A percentile compares a stretch with the other conserved stretches of the same genome.
Conservation (phyloP, 2,329 filamentous ascomycete genomes). For the Cladorrhinum sp. region DNA sequence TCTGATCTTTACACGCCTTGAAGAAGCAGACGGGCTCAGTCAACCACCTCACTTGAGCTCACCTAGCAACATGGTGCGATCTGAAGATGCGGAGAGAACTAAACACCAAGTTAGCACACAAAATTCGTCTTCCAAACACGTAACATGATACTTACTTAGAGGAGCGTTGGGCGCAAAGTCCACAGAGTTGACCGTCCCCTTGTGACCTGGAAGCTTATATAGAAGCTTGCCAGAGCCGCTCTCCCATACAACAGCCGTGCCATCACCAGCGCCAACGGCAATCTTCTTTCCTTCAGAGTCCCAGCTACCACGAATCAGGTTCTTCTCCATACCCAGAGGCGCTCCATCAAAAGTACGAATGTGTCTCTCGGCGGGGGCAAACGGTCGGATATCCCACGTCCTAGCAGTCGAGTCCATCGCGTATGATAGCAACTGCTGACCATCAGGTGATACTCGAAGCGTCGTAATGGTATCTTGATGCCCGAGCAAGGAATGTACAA, state of each 20-base stretch:
- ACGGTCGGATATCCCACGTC: slow-evolving; percentile 95
- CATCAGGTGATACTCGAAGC: slow-evolving; percentile 86
- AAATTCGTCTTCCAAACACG: neutral
- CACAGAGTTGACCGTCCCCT: slow-evolving; percentile 91
- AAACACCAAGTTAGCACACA: slow-evolving; percentile 39
- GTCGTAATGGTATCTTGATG: slow-evolving; percentile 92
- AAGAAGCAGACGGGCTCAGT: neutral
- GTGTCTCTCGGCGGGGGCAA: slow-evolving; percentile 82
- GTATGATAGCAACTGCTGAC: slow-evolving; percentile 84
- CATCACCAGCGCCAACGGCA: slow-evolving; percentile 84
- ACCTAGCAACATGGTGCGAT: slow-evolving; percentile 78
- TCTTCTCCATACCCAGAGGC: slow-evolving; percentile 82
- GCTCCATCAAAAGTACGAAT: slow-evolving; percentile 92
- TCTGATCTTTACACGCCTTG: neutral
- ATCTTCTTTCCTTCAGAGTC: slow-evolving; percentile 81
- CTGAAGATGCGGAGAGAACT: slow-evolving; percentile 91
- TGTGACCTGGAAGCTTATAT: slow-evolving; percentile 94
- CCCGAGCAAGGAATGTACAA: slow-evolving; percentile 82
- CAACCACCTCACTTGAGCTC: slow-evolving; percentile 62
- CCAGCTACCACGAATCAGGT: slow-evolving; percentile 88
- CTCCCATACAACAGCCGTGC: slow-evolving; percentile 90
- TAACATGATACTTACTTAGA: slow-evolving; percentile 64
- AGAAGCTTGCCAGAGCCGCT: slow-evolving; percentile 81
- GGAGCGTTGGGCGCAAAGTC: slow-evolving; percentile 86
- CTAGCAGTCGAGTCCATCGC: slow-evolving; percentile 90